Conservation (phyloP, 2,329 filamentous ascomycete genomes). For the Pseudocercospora pini-densiflorae region DNA sequence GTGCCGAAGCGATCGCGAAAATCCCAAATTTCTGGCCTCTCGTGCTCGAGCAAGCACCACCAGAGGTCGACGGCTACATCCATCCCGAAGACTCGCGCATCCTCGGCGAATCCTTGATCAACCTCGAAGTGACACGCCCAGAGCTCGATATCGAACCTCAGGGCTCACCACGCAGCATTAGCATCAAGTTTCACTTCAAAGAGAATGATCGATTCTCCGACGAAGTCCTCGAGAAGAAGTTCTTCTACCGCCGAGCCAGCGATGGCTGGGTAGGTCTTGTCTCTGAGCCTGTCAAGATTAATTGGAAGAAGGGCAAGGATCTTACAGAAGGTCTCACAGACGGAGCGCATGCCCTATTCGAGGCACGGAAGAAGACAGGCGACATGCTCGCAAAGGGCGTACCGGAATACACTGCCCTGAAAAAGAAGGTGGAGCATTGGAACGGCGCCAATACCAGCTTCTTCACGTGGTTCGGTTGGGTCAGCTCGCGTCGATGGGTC, state of each 20-base stretch:
- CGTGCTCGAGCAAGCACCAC: conserved; percentile 84
- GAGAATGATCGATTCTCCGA: conserved; percentile 85
- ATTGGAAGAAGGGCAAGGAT: conserved; percentile 80
- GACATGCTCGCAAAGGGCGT: conserved; percentile 51
- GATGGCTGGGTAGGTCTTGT: conserved; percentile 77
- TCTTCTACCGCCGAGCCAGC: conserved; percentile 76
- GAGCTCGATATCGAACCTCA: conserved; percentile 64
- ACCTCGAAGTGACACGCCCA: conserved; percentile 76
- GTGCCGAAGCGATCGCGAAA: conserved; percentile 68
- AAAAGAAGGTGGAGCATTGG: conserved; percentile 55
- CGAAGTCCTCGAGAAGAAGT: conserved; percentile 82
- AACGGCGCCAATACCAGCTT: conserved; percentile 65
- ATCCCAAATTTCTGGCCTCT: conserved; percentile 95
- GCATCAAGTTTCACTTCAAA: conserved; percentile 76
- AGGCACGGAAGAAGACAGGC: conserved; percentile 61
- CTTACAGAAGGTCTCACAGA: conserved; percentile 79
- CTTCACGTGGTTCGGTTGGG: conserved; percentile 87
- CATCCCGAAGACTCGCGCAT: conserved; percentile 77
- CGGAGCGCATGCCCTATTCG: conserved; percentile 70
- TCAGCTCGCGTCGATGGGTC: conserved; percentile 66
- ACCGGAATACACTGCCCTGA: conserved; percentile 60
- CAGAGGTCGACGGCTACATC: conserved; percentile 86
- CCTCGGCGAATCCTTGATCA: conserved; percentile 69
- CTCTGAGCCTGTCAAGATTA: conserved; percentile 84
- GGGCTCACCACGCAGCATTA: conserved; percentile 80